Base-by-base conservation (phyloP, 139 green algal genomes). In the Auxenochlorella pyrenoidosa region DNA sequence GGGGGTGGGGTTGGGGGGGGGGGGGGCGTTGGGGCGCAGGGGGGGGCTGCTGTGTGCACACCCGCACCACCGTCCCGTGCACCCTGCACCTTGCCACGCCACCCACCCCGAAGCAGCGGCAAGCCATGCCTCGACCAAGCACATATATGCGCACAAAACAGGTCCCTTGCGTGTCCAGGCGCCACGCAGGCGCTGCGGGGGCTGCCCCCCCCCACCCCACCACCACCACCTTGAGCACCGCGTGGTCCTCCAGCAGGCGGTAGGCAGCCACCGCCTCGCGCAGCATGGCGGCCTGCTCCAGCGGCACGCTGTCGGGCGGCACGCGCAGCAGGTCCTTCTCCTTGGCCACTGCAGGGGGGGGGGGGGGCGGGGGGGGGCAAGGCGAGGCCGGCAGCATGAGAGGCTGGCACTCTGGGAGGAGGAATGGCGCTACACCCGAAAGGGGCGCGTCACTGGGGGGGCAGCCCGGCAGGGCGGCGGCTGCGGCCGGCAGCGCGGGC, bases 241-340 rank as follows among this genome's bases (percentile, higher is more conserved):
- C 92, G 54, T 94, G 66, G 85, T 96, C 91, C 86, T 98, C 96
- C 79, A 99, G 91, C 44, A 99, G 93, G 13, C 93, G 81, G 90
- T 98, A 98, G 12, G 95, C 97, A n/a, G 96, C 83, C 47, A 94
- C 94, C 80, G 97, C 88, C 91, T 98, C 96, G 10, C 90, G 89
- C 41, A 91, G 71, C 72, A 97, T 75, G 18, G 93, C 94, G 70
- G 91, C 76, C 82, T 94, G 92, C 88, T 97, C 93, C 34, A 96
- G 77, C 0, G 93, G 93, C 87, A 96, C 88, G 0, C 79, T 19
- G 30, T 93, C 90, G 43, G 72, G 15, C 0, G 81, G 85, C 3
- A 94, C n/a, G 22, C 90, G 91, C 34, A 97, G 75, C 44, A 98
- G 40, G 30, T 94, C 89, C 79, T 95, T 96, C 82, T 94, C 95